Percentiles rank a stretch among this genome's conserved stretches.
Conservation (phyloP, 345 rosid genomes). For the Aurinia saxatilis region DNA sequence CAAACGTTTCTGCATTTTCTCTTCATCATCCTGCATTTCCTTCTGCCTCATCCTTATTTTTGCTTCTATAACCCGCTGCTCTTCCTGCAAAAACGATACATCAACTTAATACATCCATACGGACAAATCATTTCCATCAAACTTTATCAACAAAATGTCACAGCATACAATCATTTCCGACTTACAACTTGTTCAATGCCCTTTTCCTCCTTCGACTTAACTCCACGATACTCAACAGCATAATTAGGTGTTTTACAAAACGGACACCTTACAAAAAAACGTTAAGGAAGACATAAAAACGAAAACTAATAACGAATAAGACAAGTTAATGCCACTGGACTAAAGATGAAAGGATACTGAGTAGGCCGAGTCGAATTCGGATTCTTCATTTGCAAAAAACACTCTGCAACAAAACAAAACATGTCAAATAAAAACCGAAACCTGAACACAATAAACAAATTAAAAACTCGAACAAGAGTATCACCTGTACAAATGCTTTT, state of each 20-base stretch:
- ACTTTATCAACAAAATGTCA: background rate
- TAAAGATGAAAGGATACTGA: slow-evolving; percentile 99
- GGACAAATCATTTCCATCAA: background rate
- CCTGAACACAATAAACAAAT: background rate
- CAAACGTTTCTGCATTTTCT: slow-evolving; percentile 68
- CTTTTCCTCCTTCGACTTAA: slow-evolving; percentile 90
- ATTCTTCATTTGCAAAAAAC: slow-evolving; percentile 99
- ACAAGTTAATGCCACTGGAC: no score
- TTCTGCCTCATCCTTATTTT: slow-evolving; percentile 81
- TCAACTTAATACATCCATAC: background rate
- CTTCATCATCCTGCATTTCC: slow-evolving; percentile 86
- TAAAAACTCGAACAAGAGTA: background rate
- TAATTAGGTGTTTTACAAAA: slow-evolving; percentile 94
- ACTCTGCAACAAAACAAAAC: slow-evolving; percentile 49
- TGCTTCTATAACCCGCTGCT: slow-evolving; percentile 95
- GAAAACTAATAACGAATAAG: background rate
- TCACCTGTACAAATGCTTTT: slow-evolving; percentile 98
- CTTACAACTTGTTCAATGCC: slow-evolving; percentile 96
- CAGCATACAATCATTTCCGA: background rate
- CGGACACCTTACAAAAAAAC: slow-evolving; percentile 74
- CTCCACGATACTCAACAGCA: slow-evolving; percentile 95
- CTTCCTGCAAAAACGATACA: slow-evolving; percentile 53
- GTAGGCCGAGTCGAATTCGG: slow-evolving; percentile 88
- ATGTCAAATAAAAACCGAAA: background rate
- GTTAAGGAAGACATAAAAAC: slow-evolving; percentile 44